phyloP scores from a whole-genome alignment of 2,329 filamentous ascomycete species.

The Colletotrichum karsti region DNA sequence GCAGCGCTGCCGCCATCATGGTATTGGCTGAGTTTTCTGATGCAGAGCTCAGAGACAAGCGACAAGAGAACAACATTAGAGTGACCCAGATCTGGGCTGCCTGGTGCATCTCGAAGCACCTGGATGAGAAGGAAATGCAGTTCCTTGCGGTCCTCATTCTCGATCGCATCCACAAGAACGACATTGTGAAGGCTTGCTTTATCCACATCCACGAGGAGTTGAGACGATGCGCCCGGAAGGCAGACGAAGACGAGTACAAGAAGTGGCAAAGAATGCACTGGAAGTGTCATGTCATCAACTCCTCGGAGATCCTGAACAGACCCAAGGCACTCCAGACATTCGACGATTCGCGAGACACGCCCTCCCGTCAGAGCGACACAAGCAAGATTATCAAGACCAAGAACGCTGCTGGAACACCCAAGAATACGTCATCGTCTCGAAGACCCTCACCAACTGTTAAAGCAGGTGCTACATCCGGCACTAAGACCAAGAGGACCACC shows the following conservation, averaged over 20 bases:
- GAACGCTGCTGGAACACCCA: neutral
- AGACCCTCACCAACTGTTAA: too few species aligned
- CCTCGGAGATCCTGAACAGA: neutral
- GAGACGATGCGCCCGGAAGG: neutral
- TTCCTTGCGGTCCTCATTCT: constrained; percentile 3
- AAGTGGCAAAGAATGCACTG: constrained; percentile 13
- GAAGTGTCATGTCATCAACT: constrained; percentile 11
- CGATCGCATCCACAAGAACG: neutral
- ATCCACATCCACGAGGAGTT: neutral
- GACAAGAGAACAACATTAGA: neutral
- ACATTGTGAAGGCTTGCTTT: neutral
- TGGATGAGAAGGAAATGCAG: neutral
- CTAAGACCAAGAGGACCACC: neutral
- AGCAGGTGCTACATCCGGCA: neutral
- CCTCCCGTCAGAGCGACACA: neutral
- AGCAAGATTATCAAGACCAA: neutral
- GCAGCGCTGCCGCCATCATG: constrained; percentile 24
- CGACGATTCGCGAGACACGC: neutral
- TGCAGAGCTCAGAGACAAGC: neutral
- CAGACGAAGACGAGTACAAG: neutral
- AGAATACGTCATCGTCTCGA: too few species aligned
- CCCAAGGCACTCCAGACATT: neutral
- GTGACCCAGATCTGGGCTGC: constrained; percentile 11
- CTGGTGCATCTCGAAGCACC: constrained; percentile 13
- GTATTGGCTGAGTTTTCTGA: neutral